These are phyloP conservation scores for Aspergillus sclerotioniger DNA, from an alignment of 495 filamentous ascomycete genomes.

Conservation along the genomic window DNA sequence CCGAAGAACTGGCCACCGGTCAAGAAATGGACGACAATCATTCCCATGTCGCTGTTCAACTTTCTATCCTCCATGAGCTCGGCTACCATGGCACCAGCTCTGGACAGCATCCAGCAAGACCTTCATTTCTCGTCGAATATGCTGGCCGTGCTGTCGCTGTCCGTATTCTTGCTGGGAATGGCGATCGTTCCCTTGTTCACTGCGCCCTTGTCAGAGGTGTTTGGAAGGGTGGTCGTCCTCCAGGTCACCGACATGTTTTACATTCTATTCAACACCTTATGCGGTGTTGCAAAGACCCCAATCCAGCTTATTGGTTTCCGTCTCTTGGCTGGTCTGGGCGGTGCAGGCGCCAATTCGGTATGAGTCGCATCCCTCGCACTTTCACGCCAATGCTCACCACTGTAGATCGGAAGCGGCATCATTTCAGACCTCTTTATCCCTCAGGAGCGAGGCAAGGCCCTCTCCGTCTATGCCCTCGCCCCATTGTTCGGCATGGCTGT, in stretches of 20 bases:
- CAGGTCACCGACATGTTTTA: conserved; percentile 52
- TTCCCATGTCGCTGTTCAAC: conserved; percentile 14
- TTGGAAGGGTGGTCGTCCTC: conserved; percentile 52
- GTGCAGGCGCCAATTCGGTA: conserved; percentile 38
- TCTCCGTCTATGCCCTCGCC: conserved; percentile 49
- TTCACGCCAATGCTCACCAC: not conserved
- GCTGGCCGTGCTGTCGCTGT: conserved; percentile 49
- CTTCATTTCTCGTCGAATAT: conserved; percentile 49
- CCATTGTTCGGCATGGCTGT: conserved; percentile 53
- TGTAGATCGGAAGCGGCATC: conserved; percentile 29
- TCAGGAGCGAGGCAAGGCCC: conserved; percentile 52
- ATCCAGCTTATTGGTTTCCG: conserved; percentile 49
- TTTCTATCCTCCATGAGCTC: conserved; percentile 49
- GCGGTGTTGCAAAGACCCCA: conserved; percentile 47
- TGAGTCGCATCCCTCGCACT: not conserved
- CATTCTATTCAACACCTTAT: conserved; percentile 53
- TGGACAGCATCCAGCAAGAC: conserved; percentile 50
- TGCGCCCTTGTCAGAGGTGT: conserved; percentile 60
- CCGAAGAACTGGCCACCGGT: conserved; percentile 9
- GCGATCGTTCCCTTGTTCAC: conserved; percentile 51
- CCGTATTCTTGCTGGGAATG: conserved; percentile 49
- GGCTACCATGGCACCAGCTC: conserved; percentile 64
- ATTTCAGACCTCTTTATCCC: conserved; percentile 31
- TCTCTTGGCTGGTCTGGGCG: conserved; percentile 50
- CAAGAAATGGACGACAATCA: conserved; percentile 5